A percentile compares a stretch with the other conserved stretches of the same genome.
These are phyloP conservation scores for Echium plantagineum DNA, from an alignment of 257 asterid genomes.

Conservation along the genomic window DNA sequence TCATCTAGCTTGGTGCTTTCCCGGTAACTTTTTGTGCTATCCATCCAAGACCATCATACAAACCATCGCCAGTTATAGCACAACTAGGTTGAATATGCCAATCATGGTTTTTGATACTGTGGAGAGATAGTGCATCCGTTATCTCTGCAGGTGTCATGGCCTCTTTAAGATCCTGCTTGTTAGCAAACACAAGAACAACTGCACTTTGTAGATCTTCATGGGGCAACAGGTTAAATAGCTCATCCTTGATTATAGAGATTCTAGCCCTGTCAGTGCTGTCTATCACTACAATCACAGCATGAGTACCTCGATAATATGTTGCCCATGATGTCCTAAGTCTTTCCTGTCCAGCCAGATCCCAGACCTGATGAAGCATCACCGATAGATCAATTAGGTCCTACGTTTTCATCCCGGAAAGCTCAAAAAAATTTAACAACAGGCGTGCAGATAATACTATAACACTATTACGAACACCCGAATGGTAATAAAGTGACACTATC, in stretches of 20 bases:
- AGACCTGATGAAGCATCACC: slow-evolving; percentile 40
- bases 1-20: slow-evolving; percentile 54
- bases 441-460: too few species aligned
- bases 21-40: slow-evolving; percentile 82
- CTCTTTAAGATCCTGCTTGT: slow-evolving; percentile 94
- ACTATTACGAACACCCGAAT: too few species aligned
- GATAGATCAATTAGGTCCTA: slow-evolving; percentile 1
- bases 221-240: slow-evolving; percentile 73
- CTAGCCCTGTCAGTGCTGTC: slow-evolving; percentile 97
- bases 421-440: too few species aligned
- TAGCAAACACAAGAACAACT: slow-evolving; percentile 76
- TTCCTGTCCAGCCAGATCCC: slow-evolving; percentile 99
- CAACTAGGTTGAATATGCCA: slow-evolving; percentile 98
- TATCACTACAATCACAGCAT: slow-evolving; percentile 75
- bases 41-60: slow-evolving; percentile 97
- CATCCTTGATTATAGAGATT: slow-evolving; percentile 84
- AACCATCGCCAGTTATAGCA: slow-evolving; percentile 92
- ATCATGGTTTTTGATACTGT: slow-evolving; percentile 91
- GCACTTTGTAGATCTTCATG: slow-evolving; percentile 79
- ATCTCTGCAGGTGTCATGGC: slow-evolving; percentile 99
- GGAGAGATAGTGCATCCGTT: slow-evolving; percentile 91
- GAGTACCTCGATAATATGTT: slow-evolving; percentile 90
- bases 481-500: too few species aligned
- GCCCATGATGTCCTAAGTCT: slow-evolving; percentile 92
- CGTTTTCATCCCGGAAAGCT: neutral